These are phyloP conservation scores for Geotrichum fermentans DNA, from an alignment of 1,139 yeast genomes.

Conservation along the genomic window DNA sequence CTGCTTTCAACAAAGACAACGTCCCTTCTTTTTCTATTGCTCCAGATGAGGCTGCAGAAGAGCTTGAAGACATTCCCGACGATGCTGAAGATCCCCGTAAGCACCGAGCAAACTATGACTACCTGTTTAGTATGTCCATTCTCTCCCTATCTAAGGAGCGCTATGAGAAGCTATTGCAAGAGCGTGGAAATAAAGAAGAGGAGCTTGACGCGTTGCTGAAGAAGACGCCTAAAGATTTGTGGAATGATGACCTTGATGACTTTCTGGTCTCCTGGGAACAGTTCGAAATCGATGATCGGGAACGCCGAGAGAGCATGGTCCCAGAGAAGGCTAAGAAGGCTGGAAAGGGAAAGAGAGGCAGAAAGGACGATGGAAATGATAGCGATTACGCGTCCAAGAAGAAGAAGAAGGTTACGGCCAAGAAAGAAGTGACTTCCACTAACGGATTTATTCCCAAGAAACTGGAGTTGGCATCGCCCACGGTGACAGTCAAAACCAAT, in stretches of 20 bases:
- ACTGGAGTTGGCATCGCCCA: background rate
- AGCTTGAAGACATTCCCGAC: constrained; percentile 32
- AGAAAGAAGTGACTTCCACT: constrained; percentile 15
- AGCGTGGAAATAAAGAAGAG: constrained; percentile 64
- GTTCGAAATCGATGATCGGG: constrained; percentile 55
- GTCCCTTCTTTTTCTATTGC: constrained; percentile 46
- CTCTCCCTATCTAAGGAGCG: constrained; percentile 92
- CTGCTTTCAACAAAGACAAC: constrained; percentile 68
- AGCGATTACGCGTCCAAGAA: constrained; percentile 19
- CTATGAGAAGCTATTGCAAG: constrained; percentile 70
- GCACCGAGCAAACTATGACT: constrained; percentile 40
- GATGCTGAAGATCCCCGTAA: constrained; percentile 38
- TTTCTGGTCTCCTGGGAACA: constrained; percentile 63
- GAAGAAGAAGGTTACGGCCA: constrained; percentile 22
- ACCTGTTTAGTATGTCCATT: constrained; percentile 72
- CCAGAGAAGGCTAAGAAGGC: constrained; percentile 24
- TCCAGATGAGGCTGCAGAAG: constrained; percentile 34
- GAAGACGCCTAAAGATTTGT: constrained; percentile 77
- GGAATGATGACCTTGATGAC: constrained; percentile 77
- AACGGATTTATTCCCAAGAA: constrained; percentile 4
- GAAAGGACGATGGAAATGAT: constrained; percentile 26
- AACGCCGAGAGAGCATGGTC: constrained; percentile 33
- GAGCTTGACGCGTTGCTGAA: constrained; percentile 65
- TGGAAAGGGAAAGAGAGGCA: constrained; percentile 18
- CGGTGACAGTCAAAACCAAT: constrained; percentile 1